Conservation (phyloP, 1,284 basidiomycete species). For the Thecaphora thlaspeos region DNA sequence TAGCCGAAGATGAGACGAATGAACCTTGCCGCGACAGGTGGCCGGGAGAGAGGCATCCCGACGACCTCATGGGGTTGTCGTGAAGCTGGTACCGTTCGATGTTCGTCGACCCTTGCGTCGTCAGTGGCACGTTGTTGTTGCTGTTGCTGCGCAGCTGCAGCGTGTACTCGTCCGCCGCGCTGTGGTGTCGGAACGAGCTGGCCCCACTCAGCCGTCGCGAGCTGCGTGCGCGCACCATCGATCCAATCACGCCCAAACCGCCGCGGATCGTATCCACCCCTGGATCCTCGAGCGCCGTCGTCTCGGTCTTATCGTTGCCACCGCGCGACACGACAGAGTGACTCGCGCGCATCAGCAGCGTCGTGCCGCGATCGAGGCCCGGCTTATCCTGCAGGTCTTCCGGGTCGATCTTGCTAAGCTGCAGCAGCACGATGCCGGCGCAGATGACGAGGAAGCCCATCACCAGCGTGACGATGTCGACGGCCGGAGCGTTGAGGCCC, state of each 20-base stretch:
- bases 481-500: slow-evolving; percentile 74
- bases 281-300: slow-evolving; percentile 49
- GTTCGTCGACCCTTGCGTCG: slow-evolving; percentile 21
- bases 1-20: not conserved
- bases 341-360: slow-evolving; percentile 49
- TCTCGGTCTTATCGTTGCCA: slow-evolving; percentile 22
- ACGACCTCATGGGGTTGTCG: slow-evolving; percentile 39
- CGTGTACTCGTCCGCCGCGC: slow-evolving; percentile 39
- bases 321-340: slow-evolving; percentile 37
- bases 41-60: slow-evolving; percentile 9
- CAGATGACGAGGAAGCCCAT: slow-evolving; percentile 79
- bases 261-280: slow-evolving; percentile 56
- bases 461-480: slow-evolving; percentile 72
- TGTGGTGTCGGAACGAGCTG: slow-evolving; percentile 33
- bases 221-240: slow-evolving; percentile 52
- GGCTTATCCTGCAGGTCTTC: slow-evolving; percentile 47
- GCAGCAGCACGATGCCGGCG: slow-evolving; percentile 86
- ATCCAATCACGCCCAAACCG: slow-evolving; percentile 54
- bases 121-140: slow-evolving; percentile 11
- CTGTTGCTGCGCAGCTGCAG: slow-evolving; percentile 20
- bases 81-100: slow-evolving; percentile 50
- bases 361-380: slow-evolving; percentile 49
- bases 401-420: slow-evolving; percentile 76
- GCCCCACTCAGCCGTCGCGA: slow-evolving; percentile 36
- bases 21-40: not conserved